These are phyloP conservation scores for Solanum dulcamara DNA, from an alignment of 257 asterid species.

Conservation along the genomic window DNA sequence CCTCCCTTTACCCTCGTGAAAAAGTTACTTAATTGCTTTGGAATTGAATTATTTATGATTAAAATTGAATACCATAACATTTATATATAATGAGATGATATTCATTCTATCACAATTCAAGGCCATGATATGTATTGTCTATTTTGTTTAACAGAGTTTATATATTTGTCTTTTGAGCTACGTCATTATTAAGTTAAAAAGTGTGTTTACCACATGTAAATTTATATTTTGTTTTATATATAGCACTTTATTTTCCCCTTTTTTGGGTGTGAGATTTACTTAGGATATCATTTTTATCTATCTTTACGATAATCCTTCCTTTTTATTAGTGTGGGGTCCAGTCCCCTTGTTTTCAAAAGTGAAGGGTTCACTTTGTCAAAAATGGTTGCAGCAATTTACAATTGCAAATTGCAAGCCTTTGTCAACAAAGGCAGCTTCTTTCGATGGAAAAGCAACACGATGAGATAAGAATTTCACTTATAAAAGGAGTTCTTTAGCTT, in stretches of 20 bases:
- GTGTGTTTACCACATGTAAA: not conserved
- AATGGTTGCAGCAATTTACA: no score
- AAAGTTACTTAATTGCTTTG: not conserved
- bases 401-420: no score
- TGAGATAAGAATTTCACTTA: no score
- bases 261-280: not conserved
- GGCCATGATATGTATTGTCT: not conserved
- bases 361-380: no score
- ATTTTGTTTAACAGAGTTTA: not conserved
- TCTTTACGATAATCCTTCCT: not conserved
- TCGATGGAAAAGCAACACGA: no score
- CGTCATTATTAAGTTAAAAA: not conserved
- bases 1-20: not conserved
- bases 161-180: not conserved
- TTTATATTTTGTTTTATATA: not conserved
- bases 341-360: no score
- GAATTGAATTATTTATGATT: not conserved
- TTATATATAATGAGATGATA: not conserved
- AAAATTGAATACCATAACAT: not conserved
- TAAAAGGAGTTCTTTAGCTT: no score
- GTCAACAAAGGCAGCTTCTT: no score
- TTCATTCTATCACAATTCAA: not conserved
- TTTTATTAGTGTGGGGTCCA: no score
- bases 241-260: not conserved
- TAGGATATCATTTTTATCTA: not conserved